A percentile compares a stretch with the other conserved stretches of the same genome.
Conservation (phyloP, 176 grass and related monocot species). For the Carex cristatella region DNA sequence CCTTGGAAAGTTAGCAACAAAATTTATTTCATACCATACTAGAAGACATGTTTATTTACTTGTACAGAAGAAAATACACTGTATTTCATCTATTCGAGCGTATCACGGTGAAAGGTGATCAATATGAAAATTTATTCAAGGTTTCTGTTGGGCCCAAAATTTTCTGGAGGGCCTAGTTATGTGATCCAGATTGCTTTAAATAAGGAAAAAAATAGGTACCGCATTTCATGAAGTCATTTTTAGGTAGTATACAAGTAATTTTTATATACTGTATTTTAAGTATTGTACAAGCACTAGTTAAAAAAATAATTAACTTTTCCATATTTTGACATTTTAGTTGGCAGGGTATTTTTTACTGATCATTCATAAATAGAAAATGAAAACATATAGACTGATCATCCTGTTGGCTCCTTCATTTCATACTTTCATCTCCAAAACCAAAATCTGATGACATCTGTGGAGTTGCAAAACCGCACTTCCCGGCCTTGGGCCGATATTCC, state of each 20-base stretch:
- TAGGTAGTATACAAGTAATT: neutral
- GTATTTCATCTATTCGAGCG: too few species aligned
- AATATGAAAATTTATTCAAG: too few species aligned
- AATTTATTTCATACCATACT: too few species aligned
- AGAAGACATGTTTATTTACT: too few species aligned
- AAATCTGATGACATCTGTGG: neutral
- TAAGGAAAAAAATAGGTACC: neutral
- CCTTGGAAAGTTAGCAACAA: too few species aligned
- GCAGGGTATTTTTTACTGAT: constrained; percentile 5
- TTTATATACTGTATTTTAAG: neutral
- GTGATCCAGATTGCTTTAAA: too few species aligned
- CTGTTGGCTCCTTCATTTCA: too few species aligned
- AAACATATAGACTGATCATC: neutral
- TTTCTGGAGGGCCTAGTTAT: too few species aligned
- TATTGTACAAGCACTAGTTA: neutral
- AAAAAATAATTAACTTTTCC: neutral
- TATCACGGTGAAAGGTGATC: too few species aligned
- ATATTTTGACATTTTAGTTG: neutral
- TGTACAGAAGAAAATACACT: too few species aligned
- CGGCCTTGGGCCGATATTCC: neutral
- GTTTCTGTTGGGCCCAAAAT: too few species aligned
- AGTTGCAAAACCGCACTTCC: neutral
- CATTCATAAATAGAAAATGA: neutral
- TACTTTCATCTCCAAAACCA: neutral
- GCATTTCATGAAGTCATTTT: neutral